Evolutionary conservation across 208 protist species (phyloP).

Genomic region (Acanthamoeba healyi): DNA sequence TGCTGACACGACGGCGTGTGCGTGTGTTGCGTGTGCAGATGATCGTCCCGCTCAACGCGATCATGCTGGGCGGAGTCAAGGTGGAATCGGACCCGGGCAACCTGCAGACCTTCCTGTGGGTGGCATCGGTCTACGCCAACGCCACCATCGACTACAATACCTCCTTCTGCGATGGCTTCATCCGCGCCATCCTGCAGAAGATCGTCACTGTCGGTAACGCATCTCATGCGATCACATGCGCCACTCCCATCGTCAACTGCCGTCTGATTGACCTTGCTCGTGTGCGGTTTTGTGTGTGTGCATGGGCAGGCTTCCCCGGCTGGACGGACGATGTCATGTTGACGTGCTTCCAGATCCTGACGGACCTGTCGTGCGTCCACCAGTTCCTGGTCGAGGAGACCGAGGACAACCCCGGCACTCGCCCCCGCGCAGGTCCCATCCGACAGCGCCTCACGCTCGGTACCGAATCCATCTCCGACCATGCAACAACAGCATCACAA

Average conservation of each 20-base stretch:
- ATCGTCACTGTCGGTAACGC: conserved; percentile 40
- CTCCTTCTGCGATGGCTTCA: conserved; percentile 27
- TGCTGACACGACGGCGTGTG: not conserved
- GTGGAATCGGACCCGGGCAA: conserved; percentile 20
- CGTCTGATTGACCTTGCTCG: not conserved
- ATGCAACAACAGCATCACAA: not conserved
- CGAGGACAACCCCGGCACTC: not conserved
- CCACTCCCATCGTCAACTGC: not conserved
- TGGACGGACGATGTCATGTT: conserved; percentile 49
- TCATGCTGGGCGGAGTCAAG: conserved; percentile 42
- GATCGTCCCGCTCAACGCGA: conserved; percentile 22
- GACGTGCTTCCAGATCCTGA: conserved; percentile 54
- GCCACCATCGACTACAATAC: conserved; percentile 51
- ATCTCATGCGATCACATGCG: not conserved
- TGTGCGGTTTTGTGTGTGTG: no score
- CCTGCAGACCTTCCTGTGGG: conserved; percentile 41
- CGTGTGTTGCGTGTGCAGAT: not conserved
- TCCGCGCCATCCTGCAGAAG: conserved; percentile 23
- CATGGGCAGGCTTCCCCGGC: not conserved
- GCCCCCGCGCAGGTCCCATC: not conserved
- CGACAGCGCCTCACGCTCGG: not conserved
- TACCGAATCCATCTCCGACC: not conserved
- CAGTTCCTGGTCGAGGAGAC: conserved; percentile 48
- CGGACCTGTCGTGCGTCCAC: conserved; percentile 57
- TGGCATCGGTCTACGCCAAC: conserved; percentile 44